Evolutionary conservation across 202 grass and related monocot genomes (phyloP), one percentile per base, ranked within the genome.

Genomic region (Digitaria exilis): DNA sequence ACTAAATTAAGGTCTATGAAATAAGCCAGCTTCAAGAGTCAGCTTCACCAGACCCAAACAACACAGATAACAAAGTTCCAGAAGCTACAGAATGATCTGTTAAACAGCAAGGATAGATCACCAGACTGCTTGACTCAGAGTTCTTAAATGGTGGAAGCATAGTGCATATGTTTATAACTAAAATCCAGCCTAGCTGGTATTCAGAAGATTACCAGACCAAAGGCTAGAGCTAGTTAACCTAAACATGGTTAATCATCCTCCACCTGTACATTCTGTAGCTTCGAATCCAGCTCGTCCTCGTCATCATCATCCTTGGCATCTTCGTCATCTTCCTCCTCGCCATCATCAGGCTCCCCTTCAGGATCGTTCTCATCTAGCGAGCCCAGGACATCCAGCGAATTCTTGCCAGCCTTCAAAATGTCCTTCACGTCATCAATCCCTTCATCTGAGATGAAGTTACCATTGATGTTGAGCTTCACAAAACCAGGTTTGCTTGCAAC

Each of bases 321-420:
- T 55, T 55, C 74, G 24, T 62, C 82, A 24, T 70, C 86, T 1
- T 89, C 87, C 9, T 92, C 81, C 5, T 90, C 82, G 6, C 14
- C 60, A 9, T 88, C 88, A 31, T 90, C 87, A 16, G 85, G 75
- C 7, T 75, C 75, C 17, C 80, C 88, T 14, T 92, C 90, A 41
- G 79, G 76, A 11, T 96, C 90, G 32, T 92, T 96, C 71, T 96
- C 93, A 52, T 96, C 93, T 65, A 96, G 78, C 15, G 86, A 73
- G 45, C 93, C 93, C 1, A 96, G 83, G 16, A 85, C 81, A 46
- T 52, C 82, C 8, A 76, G 64, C 13, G 84, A 86, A 24, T 48
- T 75, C 46, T 58, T 65, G 54, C 84, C 84, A 7, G 57, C 77
- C 78, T 91, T 91, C 37, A 91, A 64, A 69, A 88, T 88, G 12